These are phyloP conservation scores for Neurospora sp. DNA, from an alignment of 2,329 filamentous ascomycete species.

Conservation along the genomic window DNA sequence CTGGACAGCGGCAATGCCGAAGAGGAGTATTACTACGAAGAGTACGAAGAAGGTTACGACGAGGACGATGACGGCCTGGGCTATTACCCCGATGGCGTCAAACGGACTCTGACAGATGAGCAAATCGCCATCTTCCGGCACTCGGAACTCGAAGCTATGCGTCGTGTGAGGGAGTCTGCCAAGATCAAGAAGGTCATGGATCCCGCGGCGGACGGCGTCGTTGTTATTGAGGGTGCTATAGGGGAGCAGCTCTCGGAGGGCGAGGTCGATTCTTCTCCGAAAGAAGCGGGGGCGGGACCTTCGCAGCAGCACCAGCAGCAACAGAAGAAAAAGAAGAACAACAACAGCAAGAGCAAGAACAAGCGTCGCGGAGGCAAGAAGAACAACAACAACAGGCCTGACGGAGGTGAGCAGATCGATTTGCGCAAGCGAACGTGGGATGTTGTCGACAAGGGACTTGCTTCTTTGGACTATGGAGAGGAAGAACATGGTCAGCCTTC, in stretches of 20 bases:
- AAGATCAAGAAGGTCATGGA: slow-evolving; percentile 19
- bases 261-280: slow-evolving; percentile 11
- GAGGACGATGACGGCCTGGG: slow-evolving; percentile 57
- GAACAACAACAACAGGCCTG: slow-evolving; percentile 26
- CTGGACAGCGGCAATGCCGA: slow-evolving; percentile 13
- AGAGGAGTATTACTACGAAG: slow-evolving; percentile 17
- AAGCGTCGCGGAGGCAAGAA: slow-evolving; percentile 16
- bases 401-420: slow-evolving; percentile 34
- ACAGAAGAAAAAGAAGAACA: slow-evolving; percentile 19
- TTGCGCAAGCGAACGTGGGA: slow-evolving; percentile 60
- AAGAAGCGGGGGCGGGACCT: neutral
- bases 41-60: slow-evolving; percentile 25
- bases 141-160: slow-evolving; percentile 68
- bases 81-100: slow-evolving; percentile 77
- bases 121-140: slow-evolving; percentile 87
- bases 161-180: slow-evolving; percentile 39
- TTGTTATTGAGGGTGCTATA: slow-evolving; percentile 7
- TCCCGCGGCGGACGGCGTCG: slow-evolving; percentile 3
- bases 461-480: slow-evolving; percentile 51
- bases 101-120: slow-evolving; percentile 82
- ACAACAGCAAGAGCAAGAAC: slow-evolving; percentile 23
- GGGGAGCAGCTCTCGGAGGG: slow-evolving; percentile 13
- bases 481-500: slow-evolving; percentile 18
- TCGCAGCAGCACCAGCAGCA: slow-evolving; percentile 14
- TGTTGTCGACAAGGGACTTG: slow-evolving; percentile 51